These are phyloP conservation scores for Anacardium occidentale DNA, from an alignment of 345 rosid genomes.

Conservation along the genomic window DNA sequence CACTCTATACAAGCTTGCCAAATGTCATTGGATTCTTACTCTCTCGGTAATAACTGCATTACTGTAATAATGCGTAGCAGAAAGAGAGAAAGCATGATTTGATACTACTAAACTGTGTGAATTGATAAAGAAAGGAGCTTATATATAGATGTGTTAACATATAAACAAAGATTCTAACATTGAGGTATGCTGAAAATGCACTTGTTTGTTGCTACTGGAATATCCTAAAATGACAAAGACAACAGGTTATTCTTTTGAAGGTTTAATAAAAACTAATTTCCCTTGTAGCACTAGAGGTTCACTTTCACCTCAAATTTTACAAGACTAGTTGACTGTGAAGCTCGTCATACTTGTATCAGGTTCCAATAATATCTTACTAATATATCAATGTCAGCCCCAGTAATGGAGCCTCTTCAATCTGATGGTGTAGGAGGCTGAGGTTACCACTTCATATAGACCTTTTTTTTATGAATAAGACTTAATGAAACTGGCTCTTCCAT, in stretches of 20 bases:
- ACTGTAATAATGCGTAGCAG: too few species aligned
- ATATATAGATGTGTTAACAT: too few species aligned
- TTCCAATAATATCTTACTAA: neutral
- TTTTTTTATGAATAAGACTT: neutral
- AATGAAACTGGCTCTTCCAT: neutral
- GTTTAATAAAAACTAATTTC: too few species aligned
- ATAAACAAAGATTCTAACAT: too few species aligned
- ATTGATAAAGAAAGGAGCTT: too few species aligned
- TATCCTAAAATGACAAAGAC: neutral
- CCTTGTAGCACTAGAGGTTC: neutral
- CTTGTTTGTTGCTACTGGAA: neutral
- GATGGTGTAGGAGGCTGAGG: neutral
- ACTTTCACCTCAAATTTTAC: neutral
- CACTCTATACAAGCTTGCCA: too few species aligned
- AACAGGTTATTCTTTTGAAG: too few species aligned
- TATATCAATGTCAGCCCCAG: neutral
- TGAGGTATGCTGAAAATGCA: neutral
- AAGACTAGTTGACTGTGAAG: too few species aligned
- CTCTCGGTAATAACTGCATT: too few species aligned
- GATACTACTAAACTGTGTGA: too few species aligned
- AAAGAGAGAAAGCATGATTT: too few species aligned
- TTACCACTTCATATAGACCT: neutral
- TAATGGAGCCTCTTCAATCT: conserved; percentile 2
- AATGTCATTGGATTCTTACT: too few species aligned
- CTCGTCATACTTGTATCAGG: neutral